phyloP scores from a whole-genome alignment of 2,329 filamentous ascomycete genomes.

The Coleophoma cylindrospora region DNA sequence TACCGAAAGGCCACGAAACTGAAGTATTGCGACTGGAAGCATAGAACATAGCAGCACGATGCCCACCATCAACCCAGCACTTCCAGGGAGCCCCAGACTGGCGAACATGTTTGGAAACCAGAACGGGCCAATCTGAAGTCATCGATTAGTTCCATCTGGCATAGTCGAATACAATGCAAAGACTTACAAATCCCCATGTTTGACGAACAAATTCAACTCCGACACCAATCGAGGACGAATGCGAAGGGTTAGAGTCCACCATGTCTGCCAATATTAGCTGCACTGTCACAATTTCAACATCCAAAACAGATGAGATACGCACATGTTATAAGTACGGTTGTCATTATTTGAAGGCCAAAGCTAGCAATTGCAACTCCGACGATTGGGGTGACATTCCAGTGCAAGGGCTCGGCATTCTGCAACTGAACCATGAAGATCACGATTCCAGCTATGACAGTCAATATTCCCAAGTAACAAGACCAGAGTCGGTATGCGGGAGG shows the following conservation, averaged over 20 bases:
- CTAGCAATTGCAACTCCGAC: slow-evolving; percentile 46
- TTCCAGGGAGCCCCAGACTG: slow-evolving; percentile 25
- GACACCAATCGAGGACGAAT: slow-evolving; percentile 49
- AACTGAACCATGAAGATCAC: slow-evolving; percentile 49
- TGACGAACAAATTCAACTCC: slow-evolving; percentile 53
- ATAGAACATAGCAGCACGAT: no score
- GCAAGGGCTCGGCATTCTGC: slow-evolving; percentile 32
- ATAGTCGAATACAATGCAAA: slow-evolving; percentile 14
- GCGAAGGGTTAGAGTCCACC: slow-evolving; percentile 49
- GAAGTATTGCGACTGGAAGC: no score
- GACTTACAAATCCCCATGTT: slow-evolving; percentile 40
- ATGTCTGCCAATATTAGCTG: no score
- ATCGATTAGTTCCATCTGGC: not conserved
- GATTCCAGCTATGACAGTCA: slow-evolving; percentile 44
- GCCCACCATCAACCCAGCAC: slow-evolving; percentile 19
- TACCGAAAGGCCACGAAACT: no score
- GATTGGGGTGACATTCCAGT: slow-evolving; percentile 53
- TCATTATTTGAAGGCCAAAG: slow-evolving; percentile 55
- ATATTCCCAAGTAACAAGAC: slow-evolving; percentile 48
- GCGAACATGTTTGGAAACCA: slow-evolving; percentile 35
- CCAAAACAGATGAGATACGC: slow-evolving; percentile 19
- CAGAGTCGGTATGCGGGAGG: slow-evolving; percentile 50
- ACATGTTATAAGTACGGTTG: slow-evolving; percentile 55
- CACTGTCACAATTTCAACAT: no score
- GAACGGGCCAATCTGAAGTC: not conserved